Base-by-base conservation (phyloP, 352 stramenopile genomes). In the Phytophthora europaea region DNA sequence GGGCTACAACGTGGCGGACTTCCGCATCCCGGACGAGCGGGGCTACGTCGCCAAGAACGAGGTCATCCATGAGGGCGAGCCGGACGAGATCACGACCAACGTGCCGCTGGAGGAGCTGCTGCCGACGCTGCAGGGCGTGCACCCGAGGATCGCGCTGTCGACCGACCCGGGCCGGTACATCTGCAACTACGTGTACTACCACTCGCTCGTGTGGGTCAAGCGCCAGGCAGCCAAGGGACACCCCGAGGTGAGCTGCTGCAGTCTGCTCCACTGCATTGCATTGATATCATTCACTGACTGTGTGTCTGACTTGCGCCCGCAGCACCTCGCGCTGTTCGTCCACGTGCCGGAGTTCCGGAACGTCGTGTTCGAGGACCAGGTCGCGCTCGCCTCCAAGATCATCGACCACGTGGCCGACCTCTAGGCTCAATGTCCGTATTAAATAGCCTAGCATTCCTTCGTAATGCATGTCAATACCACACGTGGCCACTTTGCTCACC, bases 111-210 rank as follows among this genome's bases (percentile, higher is more conserved):
- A 88, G 1, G 75, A 93, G 8, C 71, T 96, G 68, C 68, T 90
- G 28, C 70, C 53, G 34, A 70, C 54, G 26, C 62, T 92, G 63
- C 69, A 79, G 54, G 48, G 55, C 2, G 52, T 83, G 20, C 74
- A 82, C 31, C 59, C 79, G 36, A 72, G 72, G 16, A 66, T 88
- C 9, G 61, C 33, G 6, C 79, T 96, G 52, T 96, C 89, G 15
- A 92, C 65, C 12, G 85, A 96, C 65, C 88, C 88, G 2, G 89
- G 89, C 6, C 79, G 89, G 23, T 96, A 94, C 78, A 94, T 96
- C 63, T 96, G 89, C 78, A 96, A 96, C 75, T 94, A 82, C 67
- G 88, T 94, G 16, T 96, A 94, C 81, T 96, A 86, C 70, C 71
- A 83, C 34, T 95, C 88, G 73, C 84, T 96, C 15, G 70, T 85